Evolutionary conservation across 441 rosid genomes (phyloP), one percentile per base, ranked within the genome.

Genomic region (Aquilaria agallochum): DNA sequence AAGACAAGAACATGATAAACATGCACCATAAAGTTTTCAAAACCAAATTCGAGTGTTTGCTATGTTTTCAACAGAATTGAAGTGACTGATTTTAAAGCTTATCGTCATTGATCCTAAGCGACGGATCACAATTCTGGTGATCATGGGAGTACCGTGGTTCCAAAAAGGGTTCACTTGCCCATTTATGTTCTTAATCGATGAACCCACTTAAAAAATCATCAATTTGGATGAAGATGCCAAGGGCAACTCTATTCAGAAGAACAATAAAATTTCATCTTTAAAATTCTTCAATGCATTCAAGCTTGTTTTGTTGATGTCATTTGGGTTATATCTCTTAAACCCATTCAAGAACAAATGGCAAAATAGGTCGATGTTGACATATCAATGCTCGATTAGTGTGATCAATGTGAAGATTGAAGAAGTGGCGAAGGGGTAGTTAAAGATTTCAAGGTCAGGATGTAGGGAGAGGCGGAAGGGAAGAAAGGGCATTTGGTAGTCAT

Each of bases 401-500:
- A 69, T 79, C 11, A 31, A 78, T 50, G 58, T 53, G 7, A 74
- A 56, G 58, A 49, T 80, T 54, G 79, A 76, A 58, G 53, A 60
- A 7, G 9, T 71, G 3, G 83, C 75, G 1, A 74, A 68, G 56
- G 66, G 40, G 44, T 45, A 78, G 27, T 20, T 31, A 62, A 74
- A 48, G 83, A 78, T 34, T 80, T 56, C 65, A 80, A 80, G 76
- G 58, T 84, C 56, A 74, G 62, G 36, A 58, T 84, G 72, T 76
- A 68, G 53, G 80, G 90, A 50, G 65, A 64, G 50, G 75, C 10
- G 52, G 83, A 80, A 30, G 90, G 87, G 58, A 66, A 87, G 68
- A 85, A 80, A 68, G 90, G 87, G 59, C 72, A 62, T 52, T 31
- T 82, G 68, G 68, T 59, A 1, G 72, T 84, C 68, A 78, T 82